Base-by-base conservation (phyloP, 2,329 filamentous ascomycete species). In the Alternaria tenuissima region DNA sequence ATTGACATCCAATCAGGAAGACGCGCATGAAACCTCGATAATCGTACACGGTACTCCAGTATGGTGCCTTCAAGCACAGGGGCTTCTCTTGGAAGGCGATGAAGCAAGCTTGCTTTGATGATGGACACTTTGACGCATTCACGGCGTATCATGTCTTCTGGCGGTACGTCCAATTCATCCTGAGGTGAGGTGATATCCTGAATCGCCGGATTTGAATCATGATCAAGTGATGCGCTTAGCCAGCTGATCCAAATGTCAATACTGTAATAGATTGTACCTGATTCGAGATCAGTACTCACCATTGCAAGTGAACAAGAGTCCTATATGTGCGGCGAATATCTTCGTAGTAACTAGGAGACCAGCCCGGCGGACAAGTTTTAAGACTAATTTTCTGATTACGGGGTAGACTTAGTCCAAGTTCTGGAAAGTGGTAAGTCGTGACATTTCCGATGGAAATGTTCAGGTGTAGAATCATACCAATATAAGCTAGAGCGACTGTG, bases 51-150 rank as follows among this genome's bases (percentile, higher is more conserved):
- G 39, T 64, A 61, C 3, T 52, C 47, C 7, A 63, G 51, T 5
- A 66, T 64, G 16, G 43, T n/a, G 1, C 11, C 20, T 26, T 59
- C 59, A 8, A 18, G 54, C 9, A 61, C 54, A 9, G 58, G 58
- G 7, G 54, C 47, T n/a, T 46, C 26, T 4, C 11, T 42, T 16
- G 54, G 53, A n/a, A 61, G 24, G 20, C 41, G 52, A 34, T 59
- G 63, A 16, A 65, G 56, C 18, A 69, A 43, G 64, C 16, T 55
- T 57, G 61, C 62, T 34, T 70, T 69, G 39, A 70, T 68, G 30
- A 67, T 59, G 26, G 68, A 64, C 5, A 70, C 54, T 38, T 66
- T 66, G 14, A 66, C 55, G 22, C 64, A 59, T 55, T 70, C 61
- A 14, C 44, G 55, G 26, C 67, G 63, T 5, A 70, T 56, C 24